These are phyloP conservation scores for Kwoniella shandongensis DNA, from an alignment of 768 basidiomycete genomes.

Conservation along the genomic window DNA sequence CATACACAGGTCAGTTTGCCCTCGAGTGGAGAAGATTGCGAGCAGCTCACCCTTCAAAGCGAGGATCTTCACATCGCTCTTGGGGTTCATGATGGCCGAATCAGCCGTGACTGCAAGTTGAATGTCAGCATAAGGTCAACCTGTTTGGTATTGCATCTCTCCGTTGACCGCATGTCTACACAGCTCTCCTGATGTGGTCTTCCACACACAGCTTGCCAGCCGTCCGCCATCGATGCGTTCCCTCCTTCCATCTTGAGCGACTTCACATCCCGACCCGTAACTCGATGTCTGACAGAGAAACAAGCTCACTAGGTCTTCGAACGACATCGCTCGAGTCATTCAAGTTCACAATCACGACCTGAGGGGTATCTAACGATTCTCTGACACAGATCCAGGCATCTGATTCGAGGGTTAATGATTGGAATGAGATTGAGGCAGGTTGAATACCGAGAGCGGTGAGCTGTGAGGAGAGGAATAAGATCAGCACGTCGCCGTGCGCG, in stretches of 20 bases:
- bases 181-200: too few species aligned
- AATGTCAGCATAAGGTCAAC: too few species aligned
- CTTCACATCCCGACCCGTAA: not conserved
- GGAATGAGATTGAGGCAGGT: slow-evolving; percentile 94
- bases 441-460: slow-evolving; percentile 94
- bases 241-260: not conserved
- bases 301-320: slow-evolving; percentile 49
- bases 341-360: slow-evolving; percentile 98
- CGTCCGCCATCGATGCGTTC: not conserved
- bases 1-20: not conserved
- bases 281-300: slow-evolving; percentile 2
- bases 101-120: slow-evolving; percentile 83
- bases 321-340: slow-evolving; percentile 91
- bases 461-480: slow-evolving; percentile 51
- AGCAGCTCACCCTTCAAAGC: slow-evolving; percentile 77
- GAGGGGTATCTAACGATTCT: slow-evolving; percentile 58
- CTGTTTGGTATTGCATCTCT: too few species aligned
- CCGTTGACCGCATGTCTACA: too few species aligned
- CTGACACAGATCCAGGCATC: slow-evolving; percentile 94
- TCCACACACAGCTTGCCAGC: too few species aligned
- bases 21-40: not conserved
- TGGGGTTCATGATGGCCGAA: slow-evolving; percentile 97
- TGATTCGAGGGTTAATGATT: slow-evolving; percentile 92
- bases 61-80: slow-evolving; percentile 77
- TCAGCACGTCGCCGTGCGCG: not conserved